These are phyloP conservation scores for Diplodia mutila DNA, from an alignment of 2,329 filamentous ascomycete genomes.

Conservation along the genomic window DNA sequence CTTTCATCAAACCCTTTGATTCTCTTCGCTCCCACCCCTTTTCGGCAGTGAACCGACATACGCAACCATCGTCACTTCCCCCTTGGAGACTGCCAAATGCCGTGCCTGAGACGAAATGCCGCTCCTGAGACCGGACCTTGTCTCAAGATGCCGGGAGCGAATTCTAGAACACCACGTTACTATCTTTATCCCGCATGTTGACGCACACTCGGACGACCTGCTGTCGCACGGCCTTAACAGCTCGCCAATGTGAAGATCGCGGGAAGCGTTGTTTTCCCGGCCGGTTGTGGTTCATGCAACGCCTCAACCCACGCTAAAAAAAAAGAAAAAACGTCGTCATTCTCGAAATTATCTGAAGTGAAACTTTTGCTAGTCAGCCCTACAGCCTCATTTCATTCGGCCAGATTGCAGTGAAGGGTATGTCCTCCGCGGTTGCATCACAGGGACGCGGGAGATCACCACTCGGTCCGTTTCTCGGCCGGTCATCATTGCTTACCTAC, in stretches of 20 bases:
- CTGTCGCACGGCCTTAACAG: not conserved
- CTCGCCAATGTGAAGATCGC: not conserved
- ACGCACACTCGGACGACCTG: not conserved
- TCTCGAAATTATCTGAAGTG: not conserved
- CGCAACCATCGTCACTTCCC: not conserved
- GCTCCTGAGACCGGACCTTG: not conserved
- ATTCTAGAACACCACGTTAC: not conserved
- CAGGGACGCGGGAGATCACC: constrained; percentile 1
- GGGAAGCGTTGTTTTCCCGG: too few species aligned
- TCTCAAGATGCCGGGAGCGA: not conserved
- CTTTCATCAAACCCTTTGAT: not conserved
- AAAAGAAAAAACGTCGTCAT: not conserved
- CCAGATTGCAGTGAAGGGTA: constrained; percentile 2
- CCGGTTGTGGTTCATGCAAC: not conserved
- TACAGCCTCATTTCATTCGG: not conserved
- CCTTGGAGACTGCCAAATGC: not conserved
- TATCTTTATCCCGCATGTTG: not conserved
- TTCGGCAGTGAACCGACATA: not conserved
- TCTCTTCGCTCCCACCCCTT: not conserved
- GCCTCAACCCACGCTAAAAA: not conserved
- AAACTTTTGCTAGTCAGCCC: not conserved
- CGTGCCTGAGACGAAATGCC: not conserved
- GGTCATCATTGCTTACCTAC: not conserved
- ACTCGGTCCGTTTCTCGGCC: constrained; percentile 7
- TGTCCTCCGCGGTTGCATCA: constrained; percentile 3